These are phyloP conservation scores for Aspergillus sclerotialis DNA, from an alignment of 2,329 filamentous ascomycete species.

Conservation along the genomic window DNA sequence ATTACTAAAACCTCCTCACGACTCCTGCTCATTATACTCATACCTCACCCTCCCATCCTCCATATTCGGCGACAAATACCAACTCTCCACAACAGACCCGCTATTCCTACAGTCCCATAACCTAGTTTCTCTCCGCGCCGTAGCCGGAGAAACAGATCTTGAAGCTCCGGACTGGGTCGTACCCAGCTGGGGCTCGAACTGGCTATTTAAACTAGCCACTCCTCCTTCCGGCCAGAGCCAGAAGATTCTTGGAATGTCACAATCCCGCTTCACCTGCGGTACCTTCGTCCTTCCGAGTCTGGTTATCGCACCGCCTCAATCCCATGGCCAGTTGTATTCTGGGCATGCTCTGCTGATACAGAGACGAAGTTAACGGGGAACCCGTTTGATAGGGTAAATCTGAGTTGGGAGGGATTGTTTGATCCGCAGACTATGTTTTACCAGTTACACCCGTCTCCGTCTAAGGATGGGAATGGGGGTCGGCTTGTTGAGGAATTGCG, in stretches of 20 bases:
- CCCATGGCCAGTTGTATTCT: conserved; percentile 80
- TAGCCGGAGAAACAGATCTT: conserved; percentile 74
- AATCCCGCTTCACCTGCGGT: conserved; percentile 80
- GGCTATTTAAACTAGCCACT: conserved; percentile 66
- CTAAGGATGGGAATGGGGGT: conserved; percentile 2
- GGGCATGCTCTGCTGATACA: conserved; percentile 65
- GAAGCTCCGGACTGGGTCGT: conserved; percentile 83
- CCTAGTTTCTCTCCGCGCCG: conserved; percentile 59
- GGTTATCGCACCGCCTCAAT: conserved; percentile 53
- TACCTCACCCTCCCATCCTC: conserved; percentile 75
- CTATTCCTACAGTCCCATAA: conserved; percentile 79
- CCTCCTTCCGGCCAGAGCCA: conserved; percentile 28
- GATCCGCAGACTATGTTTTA: conserved; percentile 72
- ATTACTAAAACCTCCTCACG: conserved; percentile 43
- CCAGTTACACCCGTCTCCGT: conserved; percentile 57
- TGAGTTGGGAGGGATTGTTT: conserved; percentile 85
- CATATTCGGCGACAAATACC: conserved; percentile 83
- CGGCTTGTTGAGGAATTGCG: conserved; percentile 48
- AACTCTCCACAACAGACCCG: conserved; percentile 52
- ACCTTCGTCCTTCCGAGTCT: conserved; percentile 57
- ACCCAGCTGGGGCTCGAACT: conserved; percentile 67
- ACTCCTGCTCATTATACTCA: conserved; percentile 63
- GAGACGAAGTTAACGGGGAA: conserved; percentile 62
- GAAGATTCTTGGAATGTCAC: conserved; percentile 29
- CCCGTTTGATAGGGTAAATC: conserved; percentile 74